Evolutionary conservation across 306 rosid species (phyloP).

Genomic region (Benincasa hispida): DNA sequence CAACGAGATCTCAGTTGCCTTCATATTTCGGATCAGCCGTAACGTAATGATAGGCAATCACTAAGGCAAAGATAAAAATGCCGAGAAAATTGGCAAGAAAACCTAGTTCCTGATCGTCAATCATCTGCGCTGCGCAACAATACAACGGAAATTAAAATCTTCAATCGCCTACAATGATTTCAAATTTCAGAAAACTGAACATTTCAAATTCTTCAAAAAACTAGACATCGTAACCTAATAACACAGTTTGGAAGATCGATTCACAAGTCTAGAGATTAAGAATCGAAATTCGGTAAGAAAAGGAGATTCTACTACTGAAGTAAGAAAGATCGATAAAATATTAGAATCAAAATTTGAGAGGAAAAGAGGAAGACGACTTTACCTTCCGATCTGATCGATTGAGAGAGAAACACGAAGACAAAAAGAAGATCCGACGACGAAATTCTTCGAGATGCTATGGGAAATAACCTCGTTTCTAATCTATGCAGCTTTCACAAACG

Average conservation of each 20-base stretch:
- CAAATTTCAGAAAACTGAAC: not conserved
- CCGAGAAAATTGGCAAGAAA: conserved; percentile 92
- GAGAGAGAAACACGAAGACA: not conserved
- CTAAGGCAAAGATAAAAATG: conserved; percentile 65
- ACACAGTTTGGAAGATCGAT: not conserved
- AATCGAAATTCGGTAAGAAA: not conserved
- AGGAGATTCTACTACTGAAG: not conserved
- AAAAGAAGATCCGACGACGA: not conserved
- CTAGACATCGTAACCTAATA: not conserved
- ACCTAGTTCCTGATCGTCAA: conserved; percentile 83
- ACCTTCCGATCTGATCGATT: conserved; percentile 2
- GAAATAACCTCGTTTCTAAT: not conserved
- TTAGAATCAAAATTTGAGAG: not conserved
- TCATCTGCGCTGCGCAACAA: conserved; percentile 43
- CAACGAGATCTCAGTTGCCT: not conserved
- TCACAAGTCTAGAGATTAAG: not conserved
- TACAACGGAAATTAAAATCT: not conserved
- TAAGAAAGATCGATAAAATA: not conserved
- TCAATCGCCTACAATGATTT: not conserved
- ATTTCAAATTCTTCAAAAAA: not conserved
- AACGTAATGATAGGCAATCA: conserved; percentile 78
- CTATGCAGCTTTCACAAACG: not conserved
- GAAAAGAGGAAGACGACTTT: not conserved
- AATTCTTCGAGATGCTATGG: not conserved
- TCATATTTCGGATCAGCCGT: conserved; percentile 84